Evolutionary conservation across 805 yeast genomes (phyloP).

Genomic region (Metschnikowia kunwiensis): DNA sequence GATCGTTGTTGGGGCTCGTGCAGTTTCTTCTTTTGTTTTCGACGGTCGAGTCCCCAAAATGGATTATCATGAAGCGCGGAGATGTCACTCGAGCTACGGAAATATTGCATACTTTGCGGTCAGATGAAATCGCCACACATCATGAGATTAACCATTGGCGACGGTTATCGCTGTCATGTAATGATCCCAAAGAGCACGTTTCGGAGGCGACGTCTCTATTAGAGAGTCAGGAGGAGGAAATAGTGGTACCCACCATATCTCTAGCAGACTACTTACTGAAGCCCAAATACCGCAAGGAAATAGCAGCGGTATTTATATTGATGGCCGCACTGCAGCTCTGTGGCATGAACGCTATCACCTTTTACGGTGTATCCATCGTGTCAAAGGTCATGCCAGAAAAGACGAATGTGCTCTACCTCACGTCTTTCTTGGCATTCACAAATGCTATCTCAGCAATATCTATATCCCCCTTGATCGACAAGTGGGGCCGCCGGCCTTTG

Average conservation of each 20-base stretch:
- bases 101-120: slow-evolving; percentile 28
- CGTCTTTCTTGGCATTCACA: slow-evolving; percentile 19
- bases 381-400: slow-evolving; percentile 13
- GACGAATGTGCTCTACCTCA: slow-evolving; percentile 18
- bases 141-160: slow-evolving; percentile 40
- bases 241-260: not conserved
- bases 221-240: not conserved
- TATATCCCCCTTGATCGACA: slow-evolving; percentile 20
- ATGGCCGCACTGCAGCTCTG: slow-evolving; percentile 40
- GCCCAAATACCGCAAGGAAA: slow-evolving; percentile 22
- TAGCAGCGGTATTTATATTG: slow-evolving; percentile 30
- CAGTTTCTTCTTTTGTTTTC: slow-evolving; percentile 35
- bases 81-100: slow-evolving; percentile 28
- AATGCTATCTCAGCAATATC: slow-evolving; percentile 19
- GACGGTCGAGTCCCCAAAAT: slow-evolving; percentile 40
- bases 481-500: slow-evolving; percentile 25
- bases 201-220: too few relatives aligned
- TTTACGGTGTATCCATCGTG: slow-evolving; percentile 24
- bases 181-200: not conserved
- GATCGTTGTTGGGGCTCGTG: slow-evolving; percentile 22
- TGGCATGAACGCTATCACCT: slow-evolving; percentile 27
- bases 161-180: slow-evolving; percentile 15
- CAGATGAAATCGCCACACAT: slow-evolving; percentile 28
- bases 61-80: slow-evolving; percentile 34
- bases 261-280: slow-evolving; percentile 21